A percentile compares a stretch with the other conserved stretches of the same genome.
These are phyloP conservation scores for Verticillium nonalfalfae DNA, from an alignment of 2,329 filamentous ascomycete genomes.

Conservation along the genomic window DNA sequence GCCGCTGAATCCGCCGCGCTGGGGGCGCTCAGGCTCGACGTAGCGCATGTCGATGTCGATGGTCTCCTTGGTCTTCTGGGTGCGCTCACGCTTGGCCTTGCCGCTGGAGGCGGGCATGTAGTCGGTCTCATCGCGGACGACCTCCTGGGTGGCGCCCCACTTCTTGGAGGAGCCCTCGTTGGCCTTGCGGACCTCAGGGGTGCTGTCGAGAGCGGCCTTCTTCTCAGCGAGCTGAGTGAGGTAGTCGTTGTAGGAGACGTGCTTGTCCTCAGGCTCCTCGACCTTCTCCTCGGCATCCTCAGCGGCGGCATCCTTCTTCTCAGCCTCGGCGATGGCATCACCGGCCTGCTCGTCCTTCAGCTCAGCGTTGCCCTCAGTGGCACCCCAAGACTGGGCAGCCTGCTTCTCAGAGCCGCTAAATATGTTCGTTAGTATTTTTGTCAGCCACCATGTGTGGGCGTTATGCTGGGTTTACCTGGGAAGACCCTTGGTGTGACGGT, in stretches of 20 bases:
- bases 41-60: conserved; percentile 84
- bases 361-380: conserved; percentile 73
- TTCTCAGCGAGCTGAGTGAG: conserved; percentile 67
- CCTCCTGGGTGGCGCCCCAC: conserved; percentile 77
- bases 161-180: conserved; percentile 96
- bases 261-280: conserved; percentile 78
- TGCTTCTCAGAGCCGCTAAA: conserved; percentile 72
- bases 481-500: conserved; percentile 45
- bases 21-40: conserved; percentile 60
- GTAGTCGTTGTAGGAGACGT: conserved; percentile 86
- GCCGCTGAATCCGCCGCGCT: conserved; percentile 47
- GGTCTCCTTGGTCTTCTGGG: conserved; percentile 86
- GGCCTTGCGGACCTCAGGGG: conserved; percentile 71
- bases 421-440: not conserved
- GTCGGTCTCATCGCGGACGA: conserved; percentile 61
- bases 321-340: conserved; percentile 79
- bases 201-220: conserved; percentile 62
- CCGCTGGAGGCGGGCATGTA: conserved; percentile 69
- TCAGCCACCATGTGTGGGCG: not conserved
- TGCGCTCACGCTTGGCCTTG: conserved; percentile 80
- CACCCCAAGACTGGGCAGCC: conserved; percentile 84
- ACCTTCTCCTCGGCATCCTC: conserved; percentile 51
- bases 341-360: conserved; percentile 88
- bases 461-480: conserved; percentile 31
- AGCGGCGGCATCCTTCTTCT: conserved; percentile 64